Evolutionary conservation across 495 filamentous ascomycete species (phyloP).

Genomic region (Xanthoparmelia taractica): DNA sequence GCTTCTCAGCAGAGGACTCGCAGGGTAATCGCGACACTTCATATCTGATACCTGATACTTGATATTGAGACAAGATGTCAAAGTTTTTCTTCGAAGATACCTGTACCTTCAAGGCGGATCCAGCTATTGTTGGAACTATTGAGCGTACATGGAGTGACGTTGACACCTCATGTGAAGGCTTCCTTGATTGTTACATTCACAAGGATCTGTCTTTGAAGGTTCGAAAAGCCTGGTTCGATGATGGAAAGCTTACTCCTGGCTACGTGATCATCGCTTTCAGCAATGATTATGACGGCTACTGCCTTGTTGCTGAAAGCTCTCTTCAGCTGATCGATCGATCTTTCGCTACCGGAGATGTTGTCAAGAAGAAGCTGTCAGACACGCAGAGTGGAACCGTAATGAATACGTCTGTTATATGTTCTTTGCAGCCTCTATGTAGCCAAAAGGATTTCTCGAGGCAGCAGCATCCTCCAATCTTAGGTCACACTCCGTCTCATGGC

Average conservation of each 20-base stretch:
- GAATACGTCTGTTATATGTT: constrained; percentile 31
- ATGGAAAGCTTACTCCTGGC: constrained; percentile 19
- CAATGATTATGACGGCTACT: constrained; percentile 23
- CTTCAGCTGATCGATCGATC: constrained; percentile 37
- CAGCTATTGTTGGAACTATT: constrained; percentile 28
- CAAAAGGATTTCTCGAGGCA: constrained; percentile 23
- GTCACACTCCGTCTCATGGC: constrained; percentile 23
- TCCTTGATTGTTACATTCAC: constrained; percentile 17
- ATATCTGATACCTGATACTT: neutral
- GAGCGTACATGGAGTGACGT: constrained; percentile 24
- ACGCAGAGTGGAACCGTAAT: constrained; percentile 38
- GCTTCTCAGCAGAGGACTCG: neutral
- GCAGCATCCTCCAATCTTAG: constrained; percentile 17
- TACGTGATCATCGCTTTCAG: constrained; percentile 34
- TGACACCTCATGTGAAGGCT: neutral
- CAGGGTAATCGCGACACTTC: neutral
- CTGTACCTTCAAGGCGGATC: constrained; percentile 29
- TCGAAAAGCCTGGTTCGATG: constrained; percentile 11
- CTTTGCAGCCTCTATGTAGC: constrained; percentile 31
- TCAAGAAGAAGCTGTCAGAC: constrained; percentile 37
- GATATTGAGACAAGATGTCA: constrained; percentile 18
- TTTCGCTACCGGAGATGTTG: constrained; percentile 37
- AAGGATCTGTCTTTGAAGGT: constrained; percentile 27
- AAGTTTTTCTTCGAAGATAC: constrained; percentile 29
- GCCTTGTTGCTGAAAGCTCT: constrained; percentile 39